Base-by-base conservation (phyloP, 495 filamentous ascomycete species). In the Hypoxylon lienhwacheense region DNA sequence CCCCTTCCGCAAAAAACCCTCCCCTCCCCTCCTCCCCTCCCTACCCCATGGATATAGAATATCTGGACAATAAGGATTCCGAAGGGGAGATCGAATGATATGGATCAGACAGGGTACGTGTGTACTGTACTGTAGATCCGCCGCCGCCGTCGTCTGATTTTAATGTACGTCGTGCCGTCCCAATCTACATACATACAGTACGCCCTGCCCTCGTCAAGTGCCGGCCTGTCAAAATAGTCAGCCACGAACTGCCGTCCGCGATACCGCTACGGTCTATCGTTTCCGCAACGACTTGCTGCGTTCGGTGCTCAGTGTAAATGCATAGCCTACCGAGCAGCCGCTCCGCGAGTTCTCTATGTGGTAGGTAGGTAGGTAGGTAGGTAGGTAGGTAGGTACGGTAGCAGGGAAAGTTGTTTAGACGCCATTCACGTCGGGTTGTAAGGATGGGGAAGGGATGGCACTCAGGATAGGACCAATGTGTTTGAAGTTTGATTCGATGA, bases 61-160 rank as follows among this genome's bases (percentile, higher is more conserved):
- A n/a, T n/a, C n/a, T n/a, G n/a, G n/a, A n/a, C n/a, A n/a, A n/a
- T n/a, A n/a, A n/a, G n/a, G n/a, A n/a, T n/a, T n/a, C n/a, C n/a
- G n/a, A n/a, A n/a, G 28, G 35, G 24, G 21, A 39, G 26, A 53
- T 56, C 58, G 52, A 56, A 45, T 55, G 57, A 36, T 45, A 61
- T 42, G 45, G n/a, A 36, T 26, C 40, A 32, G 58, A 47, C 46
- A 12, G 57, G 53, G 53, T 43, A n/a, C n/a, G n/a, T n/a, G n/a
- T n/a, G n/a, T n/a, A n/a, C n/a, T n/a, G n/a, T n/a, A n/a, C n/a
- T n/a, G n/a, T n/a, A n/a, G n/a, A n/a, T n/a, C n/a, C n/a, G n/a
- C n/a, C n/a, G n/a, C n/a, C n/a, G n/a, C 53, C 48, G 42, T 57
- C 52, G 46, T 56, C 52, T 40, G 47, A 53, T 57, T 51, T 24